Evolutionary conservation across 768 basidiomycete species (phyloP).

Genomic region (Agaricus blazei): DNA sequence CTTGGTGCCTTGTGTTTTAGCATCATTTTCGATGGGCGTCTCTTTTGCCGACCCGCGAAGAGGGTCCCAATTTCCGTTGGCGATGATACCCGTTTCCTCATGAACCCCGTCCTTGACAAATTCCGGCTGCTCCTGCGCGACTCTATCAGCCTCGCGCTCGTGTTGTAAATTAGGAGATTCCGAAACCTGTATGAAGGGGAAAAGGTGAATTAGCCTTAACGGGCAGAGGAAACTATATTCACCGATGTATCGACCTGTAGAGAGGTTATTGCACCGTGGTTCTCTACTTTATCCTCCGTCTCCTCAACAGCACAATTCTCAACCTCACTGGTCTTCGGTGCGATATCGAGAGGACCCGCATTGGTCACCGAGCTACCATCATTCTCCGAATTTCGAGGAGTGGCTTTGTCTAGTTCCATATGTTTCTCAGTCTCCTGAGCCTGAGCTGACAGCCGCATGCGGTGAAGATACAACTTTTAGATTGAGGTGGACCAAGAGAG

Average conservation of each 20-base stretch:
- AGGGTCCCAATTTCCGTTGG: neutral
- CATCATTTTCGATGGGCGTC: neutral
- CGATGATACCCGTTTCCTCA: neutral
- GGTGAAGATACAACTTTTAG: neutral
- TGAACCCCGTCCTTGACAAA: neutral
- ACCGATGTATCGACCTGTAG: neutral
- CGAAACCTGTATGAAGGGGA: neutral
- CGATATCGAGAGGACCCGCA: neutral
- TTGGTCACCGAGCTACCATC: neutral
- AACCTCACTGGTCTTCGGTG: neutral
- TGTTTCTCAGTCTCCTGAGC: neutral
- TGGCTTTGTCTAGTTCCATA: constrained; percentile 1
- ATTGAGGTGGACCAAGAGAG: neutral
- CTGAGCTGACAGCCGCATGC: neutral
- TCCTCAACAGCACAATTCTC: neutral
- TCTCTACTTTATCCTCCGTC: neutral
- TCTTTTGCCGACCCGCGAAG: constrained; percentile 4
- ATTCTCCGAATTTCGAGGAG: neutral
- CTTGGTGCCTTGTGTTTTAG: constrained; percentile 3
- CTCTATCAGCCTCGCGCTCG: neutral
- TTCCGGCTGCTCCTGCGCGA: neutral
- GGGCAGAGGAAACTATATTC: constrained; percentile 3
- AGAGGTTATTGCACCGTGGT: neutral
- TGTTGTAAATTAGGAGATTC: neutral
- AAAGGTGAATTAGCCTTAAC: neutral